A percentile compares a stretch with the other conserved stretches of the same genome.
phyloP scores from a whole-genome alignment of 2,329 filamentous ascomycete genomes.

The Ophiostoma ips region DNA sequence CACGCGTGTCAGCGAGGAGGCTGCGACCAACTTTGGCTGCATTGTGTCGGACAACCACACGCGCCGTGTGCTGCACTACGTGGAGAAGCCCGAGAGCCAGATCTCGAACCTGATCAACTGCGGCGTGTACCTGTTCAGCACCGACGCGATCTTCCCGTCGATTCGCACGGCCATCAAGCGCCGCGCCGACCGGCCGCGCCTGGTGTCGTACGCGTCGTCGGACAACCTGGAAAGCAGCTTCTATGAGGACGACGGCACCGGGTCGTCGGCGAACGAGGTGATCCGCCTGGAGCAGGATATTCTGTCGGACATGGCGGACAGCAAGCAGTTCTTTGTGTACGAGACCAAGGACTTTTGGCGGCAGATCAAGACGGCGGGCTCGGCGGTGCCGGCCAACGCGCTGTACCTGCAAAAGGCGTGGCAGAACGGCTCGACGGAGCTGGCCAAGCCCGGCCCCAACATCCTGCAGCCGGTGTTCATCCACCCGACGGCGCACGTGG shows the following conservation, averaged over 20 bases:
- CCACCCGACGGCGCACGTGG: conserved; percentile 78
- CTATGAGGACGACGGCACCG: conserved; percentile 49
- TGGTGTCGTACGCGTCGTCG: conserved; percentile 89
- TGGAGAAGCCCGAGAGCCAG: conserved; percentile 95
- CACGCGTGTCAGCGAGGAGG: conserved; percentile 79
- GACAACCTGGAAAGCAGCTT: conserved; percentile 70
- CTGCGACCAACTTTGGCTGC: conserved; percentile 92
- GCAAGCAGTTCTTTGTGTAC: conserved; percentile 94
- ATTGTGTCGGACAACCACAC: conserved; percentile 91
- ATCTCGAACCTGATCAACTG: conserved; percentile 99
- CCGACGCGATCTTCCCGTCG: conserved; percentile 90
- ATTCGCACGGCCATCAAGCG: conserved; percentile 93
- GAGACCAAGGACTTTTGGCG: conserved; percentile 99
- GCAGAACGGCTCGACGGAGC: conserved; percentile 68
- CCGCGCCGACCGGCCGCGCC: conserved; percentile 76
- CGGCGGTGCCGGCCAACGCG: conserved; percentile 90
- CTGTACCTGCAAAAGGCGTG: conserved; percentile 91
- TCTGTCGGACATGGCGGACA: conserved; percentile 86
- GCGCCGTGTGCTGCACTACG: conserved; percentile 92
- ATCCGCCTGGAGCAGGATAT: conserved; percentile 96
- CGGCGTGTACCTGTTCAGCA: conserved; percentile 93
- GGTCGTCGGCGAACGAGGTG: conserved; percentile 56
- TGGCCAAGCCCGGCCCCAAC: conserved; percentile 69
- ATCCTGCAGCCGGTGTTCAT: conserved; percentile 91
- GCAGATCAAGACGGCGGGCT: conserved; percentile 98